Conservation (phyloP, 2,329 filamentous ascomycete genomes). For the Neopestalotiopsis sp. region DNA sequence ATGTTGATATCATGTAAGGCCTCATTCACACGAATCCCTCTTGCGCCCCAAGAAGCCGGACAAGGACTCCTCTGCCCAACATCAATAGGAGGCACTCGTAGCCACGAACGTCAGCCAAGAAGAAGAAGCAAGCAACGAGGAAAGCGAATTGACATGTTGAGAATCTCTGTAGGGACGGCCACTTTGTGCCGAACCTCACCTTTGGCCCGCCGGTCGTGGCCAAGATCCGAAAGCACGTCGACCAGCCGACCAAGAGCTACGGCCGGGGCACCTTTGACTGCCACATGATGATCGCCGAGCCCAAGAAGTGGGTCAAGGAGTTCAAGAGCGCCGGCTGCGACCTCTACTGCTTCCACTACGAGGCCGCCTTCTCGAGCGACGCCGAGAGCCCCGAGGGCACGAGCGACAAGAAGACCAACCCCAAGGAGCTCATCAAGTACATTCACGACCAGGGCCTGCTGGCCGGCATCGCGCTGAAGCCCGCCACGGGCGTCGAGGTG, state of each 20-base stretch:
- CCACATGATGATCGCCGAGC: constrained; percentile 99
- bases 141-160: background rate
- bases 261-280: constrained; percentile 96
- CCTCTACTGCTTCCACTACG: constrained; percentile 99
- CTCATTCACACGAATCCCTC: background rate
- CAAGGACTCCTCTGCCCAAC: too few relatives aligned
- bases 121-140: background rate
- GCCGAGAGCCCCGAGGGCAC: constrained; percentile 78
- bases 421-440: constrained; percentile 84
- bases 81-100: too few relatives aligned
- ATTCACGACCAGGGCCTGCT: constrained; percentile 89
- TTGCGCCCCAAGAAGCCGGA: too few relatives aligned
- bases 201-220: constrained; percentile 95
- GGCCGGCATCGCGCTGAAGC: constrained; percentile 95
- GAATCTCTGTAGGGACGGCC: constrained; percentile 73
- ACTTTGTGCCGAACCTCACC: constrained; percentile 98
- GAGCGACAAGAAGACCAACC: constrained; percentile 76
- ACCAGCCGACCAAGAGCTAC: constrained; percentile 69
- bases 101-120: background rate
- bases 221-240: constrained; percentile 88
- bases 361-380: constrained; percentile 88
- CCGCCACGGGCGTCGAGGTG: constrained; percentile 87
- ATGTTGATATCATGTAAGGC: constrained; percentile 85
- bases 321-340: constrained; percentile 95
- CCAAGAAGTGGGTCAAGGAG: constrained; percentile 96